phyloP scores from a whole-genome alignment of 441 rosid species.

The Pelargonium australe region DNA sequence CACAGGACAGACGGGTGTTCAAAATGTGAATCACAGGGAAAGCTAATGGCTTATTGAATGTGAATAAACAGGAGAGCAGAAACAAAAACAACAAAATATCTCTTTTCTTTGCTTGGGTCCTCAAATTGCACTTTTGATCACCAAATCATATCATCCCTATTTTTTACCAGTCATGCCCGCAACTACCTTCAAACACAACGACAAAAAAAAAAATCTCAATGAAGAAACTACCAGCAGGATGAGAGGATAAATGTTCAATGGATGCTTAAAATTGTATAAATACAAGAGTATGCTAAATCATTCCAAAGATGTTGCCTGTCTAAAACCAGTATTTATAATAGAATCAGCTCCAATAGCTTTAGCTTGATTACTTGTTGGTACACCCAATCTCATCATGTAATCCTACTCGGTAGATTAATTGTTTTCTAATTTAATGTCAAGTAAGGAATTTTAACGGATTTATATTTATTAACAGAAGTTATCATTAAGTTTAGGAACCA shows the following conservation, averaged over 20 bases:
- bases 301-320: too few species aligned
- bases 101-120: neutral
- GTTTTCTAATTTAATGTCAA: too few species aligned
- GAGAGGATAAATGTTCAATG: neutral
- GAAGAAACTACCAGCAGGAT: neutral
- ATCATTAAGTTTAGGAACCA: too few species aligned
- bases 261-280: neutral
- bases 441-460: too few species aligned
- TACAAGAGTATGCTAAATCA: neutral
- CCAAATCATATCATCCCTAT: constrained; percentile 26
- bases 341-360: too few species aligned
- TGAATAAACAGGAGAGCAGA: constrained; percentile 17
- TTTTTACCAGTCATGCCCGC: constrained; percentile 85
- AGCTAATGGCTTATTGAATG: constrained; percentile 38
- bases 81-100: neutral
- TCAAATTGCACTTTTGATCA: constrained; percentile 1
- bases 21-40: constrained; percentile 11
- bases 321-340: too few species aligned
- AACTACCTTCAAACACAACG: constrained; percentile 49
- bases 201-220: neutral
- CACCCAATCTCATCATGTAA: too few species aligned
- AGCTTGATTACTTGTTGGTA: too few species aligned
- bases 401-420: too few species aligned
- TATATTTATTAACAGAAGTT: too few species aligned
- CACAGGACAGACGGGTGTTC: constrained; percentile 10